Percentiles rank a stretch among this genome's conserved stretches.
Evolutionary conservation across 2,329 filamentous ascomycete species (phyloP).

Genomic region (Fusarium mangiferae): DNA sequence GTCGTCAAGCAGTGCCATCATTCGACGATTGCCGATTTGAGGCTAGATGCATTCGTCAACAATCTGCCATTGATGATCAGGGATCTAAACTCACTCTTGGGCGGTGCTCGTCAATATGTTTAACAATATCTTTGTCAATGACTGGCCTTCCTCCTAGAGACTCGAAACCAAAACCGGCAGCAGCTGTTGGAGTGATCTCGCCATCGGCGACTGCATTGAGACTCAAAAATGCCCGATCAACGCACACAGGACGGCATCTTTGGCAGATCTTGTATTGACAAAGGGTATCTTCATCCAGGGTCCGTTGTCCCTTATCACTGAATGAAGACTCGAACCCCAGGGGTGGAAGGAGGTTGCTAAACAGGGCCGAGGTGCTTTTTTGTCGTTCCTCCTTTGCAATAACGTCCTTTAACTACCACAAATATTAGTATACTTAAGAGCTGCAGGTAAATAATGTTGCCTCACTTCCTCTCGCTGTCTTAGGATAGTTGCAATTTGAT

Average conservation of each 20-base stretch:
- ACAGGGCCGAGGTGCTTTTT: constrained; percentile 38
- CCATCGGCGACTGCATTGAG: constrained; percentile 61
- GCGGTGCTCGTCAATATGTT: constrained; percentile 53
- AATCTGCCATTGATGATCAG: not conserved
- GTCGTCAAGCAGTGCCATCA: constrained; percentile 45
- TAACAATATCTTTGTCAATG: constrained; percentile 51
- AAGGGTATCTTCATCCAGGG: constrained; percentile 51
- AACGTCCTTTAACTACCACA: constrained; percentile 35
- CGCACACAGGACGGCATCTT: constrained; percentile 56
- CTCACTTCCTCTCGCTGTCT: constrained; percentile 61
- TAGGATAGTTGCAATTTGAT: constrained; percentile 60
- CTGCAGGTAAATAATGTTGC: too few relatives aligned
- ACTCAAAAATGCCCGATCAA: constrained; percentile 60
- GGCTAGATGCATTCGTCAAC: not conserved
- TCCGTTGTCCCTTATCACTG: constrained; percentile 50
- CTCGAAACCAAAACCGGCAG: constrained; percentile 64
- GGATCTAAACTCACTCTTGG: constrained; percentile 47
- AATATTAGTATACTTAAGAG: not conserved
- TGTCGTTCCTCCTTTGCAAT: constrained; percentile 46
- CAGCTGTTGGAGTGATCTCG: constrained; percentile 61
- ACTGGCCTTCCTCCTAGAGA: constrained; percentile 56
- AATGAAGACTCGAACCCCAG: constrained; percentile 25
- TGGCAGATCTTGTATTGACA: constrained; percentile 64
- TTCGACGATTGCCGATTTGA: constrained; percentile 18
- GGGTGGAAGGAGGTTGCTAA: constrained; percentile 26